Evolutionary conservation across 768 basidiomycete species (phyloP).

Genomic region (Boletus subcaerulescens): DNA sequence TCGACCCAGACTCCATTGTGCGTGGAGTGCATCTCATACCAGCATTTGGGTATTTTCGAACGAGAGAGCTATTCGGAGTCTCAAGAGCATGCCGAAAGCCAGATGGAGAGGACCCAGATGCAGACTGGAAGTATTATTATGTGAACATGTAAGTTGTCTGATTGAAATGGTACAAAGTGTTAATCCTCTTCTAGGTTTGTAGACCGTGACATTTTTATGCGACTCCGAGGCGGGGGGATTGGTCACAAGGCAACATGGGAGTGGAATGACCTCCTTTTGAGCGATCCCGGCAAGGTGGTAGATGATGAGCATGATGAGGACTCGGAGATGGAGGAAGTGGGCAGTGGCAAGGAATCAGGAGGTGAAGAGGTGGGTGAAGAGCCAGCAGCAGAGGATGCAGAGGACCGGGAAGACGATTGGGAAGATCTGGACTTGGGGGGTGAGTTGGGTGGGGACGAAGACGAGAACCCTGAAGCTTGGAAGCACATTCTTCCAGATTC

Average conservation of each 20-base stretch:
- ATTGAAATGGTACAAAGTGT: slow-evolving; percentile 1
- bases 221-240: slow-evolving; percentile 31
- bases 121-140: slow-evolving; percentile 31
- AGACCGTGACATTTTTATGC: slow-evolving; percentile 17
- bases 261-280: too few species aligned
- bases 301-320: neutral
- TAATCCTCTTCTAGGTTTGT: neutral
- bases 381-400: neutral
- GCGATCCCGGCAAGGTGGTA: too few species aligned
- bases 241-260: slow-evolving; percentile 23
- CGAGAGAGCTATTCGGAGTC: neutral
- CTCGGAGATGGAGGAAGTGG: neutral
- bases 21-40: neutral
- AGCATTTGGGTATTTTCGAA: neutral
- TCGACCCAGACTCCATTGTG: slow-evolving; percentile 1
- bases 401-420: neutral
- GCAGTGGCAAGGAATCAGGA: neutral
- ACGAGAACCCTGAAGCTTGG: neutral
- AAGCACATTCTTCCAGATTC: neutral
- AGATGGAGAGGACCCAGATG: neutral
- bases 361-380: neutral
- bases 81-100: too few species aligned
- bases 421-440: neutral
- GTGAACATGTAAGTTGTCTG: slow-evolving; percentile 28
- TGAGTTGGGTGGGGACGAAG: neutral